Conservation (phyloP, 192 early-diverging fungal genomes). For the Globomyces pollinis-pini region DNA sequence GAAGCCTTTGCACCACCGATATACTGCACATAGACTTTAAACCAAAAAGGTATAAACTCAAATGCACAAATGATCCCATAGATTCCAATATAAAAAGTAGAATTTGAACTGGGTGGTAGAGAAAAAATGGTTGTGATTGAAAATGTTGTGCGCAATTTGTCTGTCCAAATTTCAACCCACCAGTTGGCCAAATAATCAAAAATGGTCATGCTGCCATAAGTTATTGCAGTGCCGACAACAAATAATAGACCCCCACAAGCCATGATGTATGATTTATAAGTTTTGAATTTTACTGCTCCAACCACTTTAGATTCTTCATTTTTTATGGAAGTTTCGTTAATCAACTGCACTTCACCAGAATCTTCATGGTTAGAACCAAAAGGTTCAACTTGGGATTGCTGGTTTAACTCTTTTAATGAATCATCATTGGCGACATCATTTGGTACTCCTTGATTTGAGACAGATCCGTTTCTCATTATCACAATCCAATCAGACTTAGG, state of each 20-base stretch:
- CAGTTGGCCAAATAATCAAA: slow-evolving; percentile 22
- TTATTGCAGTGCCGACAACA: slow-evolving; percentile 10
- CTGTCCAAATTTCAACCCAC: slow-evolving; percentile 36
- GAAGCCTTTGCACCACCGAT: slow-evolving; percentile 22
- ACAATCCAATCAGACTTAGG: slow-evolving; percentile 32
- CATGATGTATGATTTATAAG: slow-evolving; percentile 32
- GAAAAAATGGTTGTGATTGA: not conserved
- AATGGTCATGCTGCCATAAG: too few species aligned
- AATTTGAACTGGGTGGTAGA: not conserved
- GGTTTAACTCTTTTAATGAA: not conserved
- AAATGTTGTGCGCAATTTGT: not conserved
- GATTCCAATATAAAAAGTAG: slow-evolving; percentile 1
- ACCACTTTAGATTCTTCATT: slow-evolving; percentile 23
- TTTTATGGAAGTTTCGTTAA: slow-evolving; percentile 19
- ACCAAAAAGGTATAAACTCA: slow-evolving; percentile 13
- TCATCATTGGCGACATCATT: not conserved
- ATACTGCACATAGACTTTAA: not conserved
- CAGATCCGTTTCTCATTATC: slow-evolving; percentile 27
- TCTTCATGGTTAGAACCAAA: slow-evolving; percentile 6
- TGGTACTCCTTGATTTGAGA: slow-evolving; percentile 19
- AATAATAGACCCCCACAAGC: slow-evolving; percentile 41
- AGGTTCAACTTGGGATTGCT: not conserved
- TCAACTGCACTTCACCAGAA: slow-evolving; percentile 1
- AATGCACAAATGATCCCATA: slow-evolving; percentile 16
- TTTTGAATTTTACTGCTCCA: slow-evolving; percentile 30